Conservation (phyloP, 345 rosid genomes). For the Eucalyptus dawsonii region DNA sequence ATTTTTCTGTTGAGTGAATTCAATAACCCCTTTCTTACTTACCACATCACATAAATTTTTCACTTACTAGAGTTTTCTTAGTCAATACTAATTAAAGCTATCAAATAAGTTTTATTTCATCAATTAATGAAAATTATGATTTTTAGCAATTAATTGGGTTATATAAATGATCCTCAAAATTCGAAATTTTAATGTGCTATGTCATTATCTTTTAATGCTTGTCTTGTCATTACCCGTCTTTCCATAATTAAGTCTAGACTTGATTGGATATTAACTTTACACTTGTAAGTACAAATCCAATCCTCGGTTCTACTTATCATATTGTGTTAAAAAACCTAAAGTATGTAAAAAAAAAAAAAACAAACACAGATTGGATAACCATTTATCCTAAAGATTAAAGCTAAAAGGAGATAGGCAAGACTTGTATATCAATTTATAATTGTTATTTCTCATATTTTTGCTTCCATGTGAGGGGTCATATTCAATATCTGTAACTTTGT, state of each 20-base stretch:
- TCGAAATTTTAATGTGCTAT: neutral
- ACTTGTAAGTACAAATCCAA: neutral
- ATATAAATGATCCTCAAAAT: neutral
- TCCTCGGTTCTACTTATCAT: neutral
- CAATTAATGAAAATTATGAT: neutral
- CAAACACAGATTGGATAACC: neutral
- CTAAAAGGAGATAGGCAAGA: neutral
- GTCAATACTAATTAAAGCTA: neutral
- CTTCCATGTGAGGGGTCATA: neutral
- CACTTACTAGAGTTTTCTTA: neutral
- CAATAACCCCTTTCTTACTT: neutral
- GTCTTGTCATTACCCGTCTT: no score
- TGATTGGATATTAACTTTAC: neutral
- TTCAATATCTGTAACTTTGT: neutral
- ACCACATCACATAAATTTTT: neutral
- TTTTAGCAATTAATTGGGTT: neutral
- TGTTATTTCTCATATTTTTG: neutral
- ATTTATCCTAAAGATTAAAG: neutral
- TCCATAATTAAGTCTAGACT: no score
- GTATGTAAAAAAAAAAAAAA: neutral
- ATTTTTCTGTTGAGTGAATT: neutral
- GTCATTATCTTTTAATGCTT: neutral
- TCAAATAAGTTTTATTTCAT: neutral
- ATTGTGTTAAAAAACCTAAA: neutral
- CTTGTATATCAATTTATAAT: neutral